These are phyloP conservation scores for Tubosaeta sp. DNA, from an alignment of 768 basidiomycete genomes.

Conservation along the genomic window DNA sequence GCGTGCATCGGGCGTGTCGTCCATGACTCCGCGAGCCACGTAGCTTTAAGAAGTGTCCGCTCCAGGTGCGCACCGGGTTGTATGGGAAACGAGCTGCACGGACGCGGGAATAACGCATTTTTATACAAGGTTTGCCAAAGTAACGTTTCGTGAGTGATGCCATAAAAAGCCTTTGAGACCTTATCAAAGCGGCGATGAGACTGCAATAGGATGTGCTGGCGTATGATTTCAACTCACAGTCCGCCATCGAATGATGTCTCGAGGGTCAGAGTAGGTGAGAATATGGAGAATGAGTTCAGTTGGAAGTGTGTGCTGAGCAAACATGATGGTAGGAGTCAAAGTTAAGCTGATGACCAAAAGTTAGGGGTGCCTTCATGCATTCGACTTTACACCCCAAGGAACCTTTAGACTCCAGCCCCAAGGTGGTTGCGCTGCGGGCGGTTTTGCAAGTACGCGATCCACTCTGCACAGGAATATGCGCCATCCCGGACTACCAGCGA, in stretches of 20 bases:
- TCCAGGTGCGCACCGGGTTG: not conserved
- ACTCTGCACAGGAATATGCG: not conserved
- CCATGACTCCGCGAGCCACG: slow-evolving; percentile 1
- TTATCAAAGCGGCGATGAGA: too few relatives aligned
- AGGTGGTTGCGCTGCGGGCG: not conserved
- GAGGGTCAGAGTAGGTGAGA: not conserved
- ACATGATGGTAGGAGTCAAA: too few relatives aligned
- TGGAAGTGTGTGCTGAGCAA: not conserved
- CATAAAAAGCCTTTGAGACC: slow-evolving; percentile 5
- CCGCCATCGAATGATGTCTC: slow-evolving; percentile 2
- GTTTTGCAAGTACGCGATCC: not conserved
- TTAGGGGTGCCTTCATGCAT: too few relatives aligned
- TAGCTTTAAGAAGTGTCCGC: not conserved
- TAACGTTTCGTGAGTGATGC: not conserved
- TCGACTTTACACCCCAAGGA: too few relatives aligned
- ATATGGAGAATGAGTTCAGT: not conserved
- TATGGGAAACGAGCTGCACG: not conserved
- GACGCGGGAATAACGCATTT: not conserved
- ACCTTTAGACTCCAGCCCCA: not conserved
- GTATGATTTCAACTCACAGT: not conserved
- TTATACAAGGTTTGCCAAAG: slow-evolving; percentile 3
- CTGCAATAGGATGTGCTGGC: too few relatives aligned
- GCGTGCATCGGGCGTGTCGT: not conserved
- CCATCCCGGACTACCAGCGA: slow-evolving; percentile 1
- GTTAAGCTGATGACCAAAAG: too few relatives aligned